Percentiles rank a stretch among this genome's conserved stretches.
Evolutionary conservation across 176 grass and related monocot species (phyloP).

Genomic region (Lolium rigidum): DNA sequence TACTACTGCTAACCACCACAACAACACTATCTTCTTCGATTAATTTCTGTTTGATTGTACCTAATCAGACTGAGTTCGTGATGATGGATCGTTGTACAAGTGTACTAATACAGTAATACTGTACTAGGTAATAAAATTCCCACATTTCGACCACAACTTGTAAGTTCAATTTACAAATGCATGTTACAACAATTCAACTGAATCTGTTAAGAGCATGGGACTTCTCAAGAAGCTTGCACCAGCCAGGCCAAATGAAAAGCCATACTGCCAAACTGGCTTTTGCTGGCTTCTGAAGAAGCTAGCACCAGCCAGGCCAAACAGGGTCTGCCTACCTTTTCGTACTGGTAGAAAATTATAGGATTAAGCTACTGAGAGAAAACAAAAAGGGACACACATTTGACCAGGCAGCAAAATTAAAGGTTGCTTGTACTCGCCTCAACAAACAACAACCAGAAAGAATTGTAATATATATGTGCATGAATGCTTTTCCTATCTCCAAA

Average conservation of each 20-base stretch:
- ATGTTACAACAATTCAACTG: not conserved
- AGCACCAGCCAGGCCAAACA: slow-evolving; percentile 24
- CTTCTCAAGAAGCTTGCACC: not conserved
- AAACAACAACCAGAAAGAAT: slow-evolving; percentile 37
- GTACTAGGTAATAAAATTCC: too few species aligned
- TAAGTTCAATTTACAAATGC: not conserved
- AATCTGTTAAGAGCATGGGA: not conserved
- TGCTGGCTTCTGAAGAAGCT: slow-evolving; percentile 8
- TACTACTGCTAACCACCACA: not conserved
- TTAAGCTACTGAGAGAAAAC: slow-evolving; percentile 29
- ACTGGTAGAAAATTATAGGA: not conserved
- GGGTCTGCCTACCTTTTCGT: slow-evolving; percentile 12
- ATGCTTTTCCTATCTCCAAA: slow-evolving; percentile 14
- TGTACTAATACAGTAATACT: too few species aligned
- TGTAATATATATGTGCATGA: slow-evolving; percentile 5
- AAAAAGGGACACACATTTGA: slow-evolving; percentile 46
- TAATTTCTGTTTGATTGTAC: not conserved
- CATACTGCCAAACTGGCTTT: slow-evolving; percentile 10
- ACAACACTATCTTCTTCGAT: not conserved
- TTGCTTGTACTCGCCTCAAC: slow-evolving; percentile 38
- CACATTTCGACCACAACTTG: not conserved
- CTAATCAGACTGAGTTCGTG: too few species aligned
- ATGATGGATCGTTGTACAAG: not conserved
- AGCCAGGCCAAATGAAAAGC: not conserved
- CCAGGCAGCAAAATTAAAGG: slow-evolving; percentile 43